Evolutionary conservation across 768 basidiomycete species (phyloP).

Genomic region (Lentinula boryana): DNA sequence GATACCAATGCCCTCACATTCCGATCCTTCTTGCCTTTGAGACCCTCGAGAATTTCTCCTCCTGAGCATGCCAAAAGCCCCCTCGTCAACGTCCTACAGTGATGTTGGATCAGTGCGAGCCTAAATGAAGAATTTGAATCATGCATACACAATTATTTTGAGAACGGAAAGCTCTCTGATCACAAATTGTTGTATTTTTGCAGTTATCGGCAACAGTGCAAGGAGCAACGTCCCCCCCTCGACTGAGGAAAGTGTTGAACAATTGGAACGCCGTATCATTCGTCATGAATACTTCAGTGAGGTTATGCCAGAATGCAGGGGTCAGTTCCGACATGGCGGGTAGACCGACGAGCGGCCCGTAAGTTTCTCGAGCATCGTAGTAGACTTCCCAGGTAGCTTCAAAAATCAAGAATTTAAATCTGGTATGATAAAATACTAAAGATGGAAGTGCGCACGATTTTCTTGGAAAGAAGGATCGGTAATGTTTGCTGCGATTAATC

Average conservation of each 20-base stretch:
- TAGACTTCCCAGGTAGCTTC: slow-evolving; percentile 25
- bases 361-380: slow-evolving; percentile 30
- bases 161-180: slow-evolving; percentile 33
- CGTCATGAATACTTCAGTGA: slow-evolving; percentile 25
- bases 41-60: not conserved
- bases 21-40: not conserved
- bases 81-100: not conserved
- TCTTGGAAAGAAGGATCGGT: slow-evolving; percentile 21
- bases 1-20: not conserved
- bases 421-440: not conserved
- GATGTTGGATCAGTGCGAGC: not conserved
- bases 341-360: slow-evolving; percentile 23
- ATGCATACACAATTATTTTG: slow-evolving; percentile 36
- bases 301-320: slow-evolving; percentile 34
- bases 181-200: slow-evolving; percentile 35
- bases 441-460: slow-evolving; percentile 10
- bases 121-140: no score
- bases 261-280: slow-evolving; percentile 25
- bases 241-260: slow-evolving; percentile 34
- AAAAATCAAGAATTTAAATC: slow-evolving; percentile 6
- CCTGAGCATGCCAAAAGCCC: not conserved
- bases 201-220: slow-evolving; percentile 31
- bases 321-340: slow-evolving; percentile 18
- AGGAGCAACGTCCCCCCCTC: slow-evolving; percentile 27
- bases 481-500: slow-evolving; percentile 15